Conservation (phyloP, 192 early-diverging fungal genomes). For the Coemansia interrupta region DNA sequence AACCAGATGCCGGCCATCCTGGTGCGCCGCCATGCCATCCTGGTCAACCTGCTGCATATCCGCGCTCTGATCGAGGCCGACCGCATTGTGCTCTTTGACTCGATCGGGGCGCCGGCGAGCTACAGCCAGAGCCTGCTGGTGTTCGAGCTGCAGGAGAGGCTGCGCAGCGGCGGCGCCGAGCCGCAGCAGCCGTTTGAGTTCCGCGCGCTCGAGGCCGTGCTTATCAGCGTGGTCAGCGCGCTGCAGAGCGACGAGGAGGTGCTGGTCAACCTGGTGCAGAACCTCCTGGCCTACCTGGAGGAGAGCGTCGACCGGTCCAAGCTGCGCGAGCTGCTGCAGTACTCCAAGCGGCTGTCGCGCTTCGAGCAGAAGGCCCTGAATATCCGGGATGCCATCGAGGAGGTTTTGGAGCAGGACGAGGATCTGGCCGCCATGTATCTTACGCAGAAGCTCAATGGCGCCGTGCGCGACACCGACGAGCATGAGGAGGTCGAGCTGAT, state of each 20-base stretch:
- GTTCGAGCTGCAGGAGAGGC: conserved; percentile 72
- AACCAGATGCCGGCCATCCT: conserved; percentile 80
- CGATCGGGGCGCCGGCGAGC: conserved; percentile 61
- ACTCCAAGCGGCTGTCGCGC: conserved; percentile 72
- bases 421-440: conserved; percentile 88
- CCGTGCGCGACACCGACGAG: conserved; percentile 57
- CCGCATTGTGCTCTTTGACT: conserved; percentile 72
- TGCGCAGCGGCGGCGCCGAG: conserved; percentile 52
- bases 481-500: conserved; percentile 89
- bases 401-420: conserved; percentile 81
- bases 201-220: conserved; percentile 76
- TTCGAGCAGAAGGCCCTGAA: conserved; percentile 73
- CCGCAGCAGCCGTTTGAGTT: conserved; percentile 49
- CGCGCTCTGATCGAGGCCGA: conserved; percentile 79
- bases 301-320: conserved; percentile 68
- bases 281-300: conserved; percentile 67
- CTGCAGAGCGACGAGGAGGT: conserved; percentile 70
- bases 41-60: conserved; percentile 79
- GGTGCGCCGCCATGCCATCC: conserved; percentile 75
- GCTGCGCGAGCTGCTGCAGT: conserved; percentile 74
- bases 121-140: conserved; percentile 75
- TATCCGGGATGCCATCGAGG: conserved; percentile 75
- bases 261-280: conserved; percentile 62
- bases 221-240: conserved; percentile 66
- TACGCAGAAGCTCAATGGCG: conserved; percentile 69